These are phyloP conservation scores for Boletus rubroflammeus DNA, from an alignment of 768 basidiomycete genomes.

Conservation along the genomic window DNA sequence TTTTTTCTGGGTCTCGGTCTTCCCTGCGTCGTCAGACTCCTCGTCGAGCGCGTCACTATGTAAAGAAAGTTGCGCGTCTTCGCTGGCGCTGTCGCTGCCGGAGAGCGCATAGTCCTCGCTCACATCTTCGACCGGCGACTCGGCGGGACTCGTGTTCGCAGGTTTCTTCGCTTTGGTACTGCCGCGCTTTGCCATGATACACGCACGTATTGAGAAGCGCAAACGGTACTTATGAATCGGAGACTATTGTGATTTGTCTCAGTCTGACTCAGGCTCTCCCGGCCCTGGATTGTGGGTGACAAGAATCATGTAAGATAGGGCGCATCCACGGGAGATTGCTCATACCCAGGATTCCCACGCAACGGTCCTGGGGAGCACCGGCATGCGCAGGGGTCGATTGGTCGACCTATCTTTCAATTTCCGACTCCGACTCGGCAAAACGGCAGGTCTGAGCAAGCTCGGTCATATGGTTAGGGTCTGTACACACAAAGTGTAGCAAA, in stretches of 20 bases:
- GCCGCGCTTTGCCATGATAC: slow-evolving; percentile 18
- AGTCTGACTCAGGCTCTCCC: neutral
- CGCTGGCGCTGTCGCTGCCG: slow-evolving; percentile 13
- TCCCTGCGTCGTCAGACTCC: slow-evolving; percentile 26
- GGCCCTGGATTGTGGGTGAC: no score
- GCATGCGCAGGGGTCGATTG: no score
- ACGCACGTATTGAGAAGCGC: neutral
- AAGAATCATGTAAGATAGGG: no score
- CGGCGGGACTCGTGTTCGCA: neutral
- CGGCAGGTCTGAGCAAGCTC: no score
- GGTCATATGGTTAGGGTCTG: no score
- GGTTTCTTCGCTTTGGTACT: slow-evolving; percentile 4
- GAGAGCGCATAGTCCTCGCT: slow-evolving; percentile 11
- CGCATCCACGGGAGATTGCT: no score
- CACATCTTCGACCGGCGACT: slow-evolving; percentile 8
- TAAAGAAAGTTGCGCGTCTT: slow-evolving; percentile 17
- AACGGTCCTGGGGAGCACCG: no score
- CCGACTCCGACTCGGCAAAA: no score
- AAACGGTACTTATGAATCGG: no score
- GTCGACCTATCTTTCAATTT: no score
- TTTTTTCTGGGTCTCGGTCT: slow-evolving; percentile 12
- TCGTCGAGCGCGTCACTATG: slow-evolving; percentile 49
- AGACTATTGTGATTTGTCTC: neutral
- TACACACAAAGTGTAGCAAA: no score
- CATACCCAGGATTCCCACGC: no score